These are phyloP conservation scores for Cladosporium phlei DNA, from an alignment of 2,329 filamentous ascomycete genomes.

Conservation along the genomic window DNA sequence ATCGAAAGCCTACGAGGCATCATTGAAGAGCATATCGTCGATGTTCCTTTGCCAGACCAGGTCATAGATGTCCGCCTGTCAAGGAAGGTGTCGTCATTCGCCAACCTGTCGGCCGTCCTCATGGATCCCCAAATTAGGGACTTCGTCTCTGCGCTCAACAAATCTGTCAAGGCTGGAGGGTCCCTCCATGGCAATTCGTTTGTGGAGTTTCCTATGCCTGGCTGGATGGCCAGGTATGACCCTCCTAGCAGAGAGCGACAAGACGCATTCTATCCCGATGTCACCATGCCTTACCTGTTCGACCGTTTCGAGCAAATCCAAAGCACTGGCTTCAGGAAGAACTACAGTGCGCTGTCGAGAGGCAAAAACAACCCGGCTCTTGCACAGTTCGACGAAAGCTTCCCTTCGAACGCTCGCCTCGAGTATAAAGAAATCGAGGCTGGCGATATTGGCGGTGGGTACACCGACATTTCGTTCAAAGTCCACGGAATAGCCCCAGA, in stretches of 20 bases:
- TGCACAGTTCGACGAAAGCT: background rate
- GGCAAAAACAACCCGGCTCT: background rate
- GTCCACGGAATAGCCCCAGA: background rate
- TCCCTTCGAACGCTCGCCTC: conserved; percentile 5
- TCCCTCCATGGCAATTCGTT: conserved; percentile 18
- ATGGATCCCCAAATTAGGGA: conserved; percentile 17
- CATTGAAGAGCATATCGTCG: background rate
- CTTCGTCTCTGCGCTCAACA: conserved; percentile 18
- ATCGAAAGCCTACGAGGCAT: conserved; percentile 8
- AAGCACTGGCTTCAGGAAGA: conserved; percentile 15
- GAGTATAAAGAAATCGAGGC: conserved; percentile 16
- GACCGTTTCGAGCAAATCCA: conserved; percentile 27
- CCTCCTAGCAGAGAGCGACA: background rate
- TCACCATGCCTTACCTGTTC: conserved; percentile 22
- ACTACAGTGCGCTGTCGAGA: background rate
- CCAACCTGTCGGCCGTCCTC: conserved; percentile 1
- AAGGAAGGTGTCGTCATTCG: conserved; percentile 13
- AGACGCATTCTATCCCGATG: conserved; percentile 1
- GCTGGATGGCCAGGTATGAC: conserved; percentile 14
- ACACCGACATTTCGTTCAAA: conserved; percentile 14
- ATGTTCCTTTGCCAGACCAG: conserved; percentile 19
- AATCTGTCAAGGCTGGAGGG: conserved; percentile 16
- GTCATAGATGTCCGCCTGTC: conserved; percentile 23
- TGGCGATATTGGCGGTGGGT: conserved; percentile 17
- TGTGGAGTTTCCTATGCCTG: no score